Conservation (phyloP, 768 basidiomycete species). For the Pleurotus sapidus region DNA sequence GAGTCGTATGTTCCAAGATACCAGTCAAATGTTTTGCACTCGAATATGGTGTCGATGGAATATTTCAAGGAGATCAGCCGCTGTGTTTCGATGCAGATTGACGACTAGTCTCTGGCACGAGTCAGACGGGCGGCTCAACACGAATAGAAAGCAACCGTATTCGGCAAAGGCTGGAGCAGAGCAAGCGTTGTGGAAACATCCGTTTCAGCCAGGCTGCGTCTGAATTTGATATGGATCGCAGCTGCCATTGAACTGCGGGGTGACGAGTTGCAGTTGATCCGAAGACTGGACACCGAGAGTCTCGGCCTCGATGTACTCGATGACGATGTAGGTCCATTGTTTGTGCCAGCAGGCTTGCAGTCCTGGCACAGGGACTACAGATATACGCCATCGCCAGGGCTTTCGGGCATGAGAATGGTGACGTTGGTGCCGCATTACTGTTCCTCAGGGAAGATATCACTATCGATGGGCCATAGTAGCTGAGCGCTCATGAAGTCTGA, state of each 20-base stretch:
- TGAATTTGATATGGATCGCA: not conserved
- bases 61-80: too few species aligned
- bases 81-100: not conserved
- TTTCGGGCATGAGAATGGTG: conserved; percentile 2
- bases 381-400: conserved; percentile 14
- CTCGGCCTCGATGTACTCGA: conserved; percentile 6
- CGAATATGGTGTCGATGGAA: too few species aligned
- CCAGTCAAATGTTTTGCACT: too few species aligned
- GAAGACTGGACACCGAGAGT: not conserved
- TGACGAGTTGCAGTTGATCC: not conserved
- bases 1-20: too few species aligned
- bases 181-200: not conserved
- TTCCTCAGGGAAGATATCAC: not conserved
- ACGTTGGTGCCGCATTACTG: not conserved
- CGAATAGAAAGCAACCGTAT: not conserved
- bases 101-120: not conserved
- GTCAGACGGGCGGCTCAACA: not conserved
- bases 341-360: conserved; percentile 1
- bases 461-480: not conserved
- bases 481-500: not conserved
- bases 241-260: not conserved
- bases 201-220: not conserved
- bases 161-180: not conserved
- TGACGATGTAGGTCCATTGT: conserved; percentile 5
- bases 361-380: conserved; percentile 15